Evolutionary conservation across 2,329 filamentous ascomycete species (phyloP), one percentile per base, ranked within the genome.

Genomic region (Emmonsiellopsis sp.): DNA sequence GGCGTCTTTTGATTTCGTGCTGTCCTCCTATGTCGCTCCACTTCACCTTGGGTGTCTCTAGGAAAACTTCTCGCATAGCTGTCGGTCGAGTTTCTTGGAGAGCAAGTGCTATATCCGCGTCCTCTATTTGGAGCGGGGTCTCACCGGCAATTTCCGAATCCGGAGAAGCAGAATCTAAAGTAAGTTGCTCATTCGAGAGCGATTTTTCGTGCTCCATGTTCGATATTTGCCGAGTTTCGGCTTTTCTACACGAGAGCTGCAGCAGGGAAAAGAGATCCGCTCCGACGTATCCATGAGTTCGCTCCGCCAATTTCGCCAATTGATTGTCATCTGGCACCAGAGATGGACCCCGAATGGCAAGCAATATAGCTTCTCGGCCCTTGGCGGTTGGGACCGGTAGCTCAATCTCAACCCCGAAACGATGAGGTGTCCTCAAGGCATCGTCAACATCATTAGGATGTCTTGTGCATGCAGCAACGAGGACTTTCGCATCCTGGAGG

Each of bases 1-100:
- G 74, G 37, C 74, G 73, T 53, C 93, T 76, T 65, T 94, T 94
- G 57, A 95, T 82, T 41, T 80, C 76, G 44, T 86, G 81, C 58
- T 95, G 87, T 0, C 92, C 92, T 56, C 89, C 91, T 50, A 97
- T 92, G 63, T 96, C 89, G 48, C 79, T 77, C 90, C 90, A 97
- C 67, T 79, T 80, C 31, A 95, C 84, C 11, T 87, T 90, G 0
- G 90, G 91, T 7, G 89, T 91, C 64, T 94, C 88, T 46, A 96
- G 77, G 65, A 93, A 89, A 53, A 95, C 84, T 64, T 94, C 90
- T 59, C 89, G 84, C 81, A 97, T 92, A 3, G 89, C 88, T 1
- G 86, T 90, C 1, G 92, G 89, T 9, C 82, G 79, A n/a, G 90
- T 83, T 53, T 80, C 73, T 38, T 80, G 76, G 37, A 92, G 76